Conservation (phyloP, 495 filamentous ascomycete species). For the Penicillium silybi region DNA sequence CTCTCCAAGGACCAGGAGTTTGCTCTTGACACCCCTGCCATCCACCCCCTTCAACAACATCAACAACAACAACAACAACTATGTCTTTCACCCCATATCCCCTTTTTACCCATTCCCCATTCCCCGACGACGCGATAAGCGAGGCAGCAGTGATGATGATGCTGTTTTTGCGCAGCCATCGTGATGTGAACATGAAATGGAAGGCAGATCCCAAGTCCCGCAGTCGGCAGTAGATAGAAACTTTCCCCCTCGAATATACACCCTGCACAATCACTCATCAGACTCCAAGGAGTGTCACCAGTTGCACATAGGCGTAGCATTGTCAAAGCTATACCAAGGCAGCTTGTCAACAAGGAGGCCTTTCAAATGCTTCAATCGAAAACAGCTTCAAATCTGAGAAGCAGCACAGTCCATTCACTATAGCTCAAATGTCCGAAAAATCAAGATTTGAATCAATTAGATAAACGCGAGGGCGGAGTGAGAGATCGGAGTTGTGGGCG, state of each 20-base stretch:
- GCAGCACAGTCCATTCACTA: no score
- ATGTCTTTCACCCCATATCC: conserved; percentile 11
- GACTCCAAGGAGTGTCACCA: neutral
- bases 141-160: conserved; percentile 32
- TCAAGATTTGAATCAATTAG: neutral
- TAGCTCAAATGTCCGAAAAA: no score
- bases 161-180: conserved; percentile 26
- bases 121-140: conserved; percentile 22
- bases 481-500: neutral
- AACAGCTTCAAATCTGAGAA: neutral
- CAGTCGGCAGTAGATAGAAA: conserved; percentile 43
- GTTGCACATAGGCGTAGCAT: neutral
- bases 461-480: neutral
- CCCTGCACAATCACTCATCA: conserved; percentile 14
- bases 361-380: neutral
- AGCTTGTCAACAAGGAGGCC: neutral
- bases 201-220: conserved; percentile 19
- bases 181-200: conserved; percentile 28
- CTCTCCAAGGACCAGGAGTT: conserved; percentile 13
- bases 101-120: conserved; percentile 10
- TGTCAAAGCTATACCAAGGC: conserved; percentile 1
- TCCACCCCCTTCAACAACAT: conserved; percentile 12
- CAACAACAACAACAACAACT: neutral
- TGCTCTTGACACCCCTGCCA: conserved; percentile 13
- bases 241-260: conserved; percentile 38